Base-by-base conservation (phyloP, 768 basidiomycete genomes). In the Panellus pusillus region DNA sequence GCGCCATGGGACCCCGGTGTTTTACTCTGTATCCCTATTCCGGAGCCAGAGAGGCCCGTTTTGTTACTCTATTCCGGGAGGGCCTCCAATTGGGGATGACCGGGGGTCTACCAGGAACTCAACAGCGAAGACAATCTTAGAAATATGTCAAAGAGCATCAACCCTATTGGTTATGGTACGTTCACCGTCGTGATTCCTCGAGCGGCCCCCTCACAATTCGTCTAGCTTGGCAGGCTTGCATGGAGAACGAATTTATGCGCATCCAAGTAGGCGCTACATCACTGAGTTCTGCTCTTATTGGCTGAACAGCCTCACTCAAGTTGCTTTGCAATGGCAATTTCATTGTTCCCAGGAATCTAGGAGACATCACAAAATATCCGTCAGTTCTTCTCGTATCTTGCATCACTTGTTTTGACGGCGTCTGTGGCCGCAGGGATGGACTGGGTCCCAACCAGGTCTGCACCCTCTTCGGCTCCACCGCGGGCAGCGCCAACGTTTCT, bases 171-270 rank as follows among this genome's bases (percentile, higher is more conserved):
- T 1, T 93, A 90, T 71, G 84, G 80, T 82, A 64, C 52, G 73
- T 54, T 9, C 20, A 1, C 11, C 17, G 17, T 29, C 38, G 9
- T 19, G 24, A 24, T 6, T 20, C 11, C 18, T 13, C 19, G 9
- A 15, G 50, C 6, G 31, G 20, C 39, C 14, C 37, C n/a, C 36
- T 43, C 36, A 45, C 36, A 48, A 39, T 1, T 38, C 8, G n/a
- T 50, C 19, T 51, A 84, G 84, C 82, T 0, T 93, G 89, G 79
- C 81, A 87, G 60, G 84, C 82, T 2, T 73, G 80, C 35, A 88
- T 95, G 84, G 84, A 88, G 69, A 94, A 94, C 67, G 93, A 96
- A 67, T 93, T 93, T 69, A 81, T 76, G 74, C 81, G 82, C 15
- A 81, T 84, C 32, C 67, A 78, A 17, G 87, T 87, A 64, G 60